These are phyloP conservation scores for Malus orientalis DNA, from an alignment of 306 rosid species.

Conservation along the genomic window DNA sequence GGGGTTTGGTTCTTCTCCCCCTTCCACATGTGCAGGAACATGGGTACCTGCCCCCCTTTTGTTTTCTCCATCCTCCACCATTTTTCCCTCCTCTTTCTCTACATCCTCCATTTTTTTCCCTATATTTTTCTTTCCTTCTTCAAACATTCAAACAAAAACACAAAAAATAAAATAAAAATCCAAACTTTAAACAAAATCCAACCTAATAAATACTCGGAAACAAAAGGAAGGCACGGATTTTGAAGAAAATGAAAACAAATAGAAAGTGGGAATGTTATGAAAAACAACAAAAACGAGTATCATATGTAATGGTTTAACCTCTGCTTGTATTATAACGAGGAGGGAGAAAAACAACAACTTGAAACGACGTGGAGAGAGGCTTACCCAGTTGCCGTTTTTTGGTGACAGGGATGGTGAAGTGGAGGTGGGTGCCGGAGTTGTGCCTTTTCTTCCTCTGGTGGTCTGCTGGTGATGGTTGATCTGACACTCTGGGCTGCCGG, in stretches of 20 bases:
- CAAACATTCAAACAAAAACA: not conserved
- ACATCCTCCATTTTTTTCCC: not conserved
- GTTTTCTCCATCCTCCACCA: not conserved
- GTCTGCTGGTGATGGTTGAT: not conserved
- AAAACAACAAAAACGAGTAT: not conserved
- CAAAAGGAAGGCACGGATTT: not conserved
- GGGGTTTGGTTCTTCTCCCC: conserved; percentile 2
- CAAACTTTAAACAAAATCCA: not conserved
- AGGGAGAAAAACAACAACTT: not conserved
- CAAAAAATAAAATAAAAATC: not conserved
- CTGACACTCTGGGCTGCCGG: not conserved
- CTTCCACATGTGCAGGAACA: not conserved
- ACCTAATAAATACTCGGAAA: not conserved
- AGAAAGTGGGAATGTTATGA: not conserved
- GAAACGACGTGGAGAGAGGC: not conserved
- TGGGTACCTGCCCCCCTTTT: not conserved
- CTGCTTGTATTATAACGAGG: not conserved
- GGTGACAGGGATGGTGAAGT: not conserved
- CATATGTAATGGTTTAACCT: not conserved
- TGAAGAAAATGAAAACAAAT: not conserved
- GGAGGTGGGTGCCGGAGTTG: not conserved
- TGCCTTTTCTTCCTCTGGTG: not conserved
- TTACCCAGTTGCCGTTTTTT: not conserved
- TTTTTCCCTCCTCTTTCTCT: not conserved
- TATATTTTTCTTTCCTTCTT: not conserved